These are phyloP conservation scores for Ascochyta clinopodiicola DNA, from an alignment of 2,329 filamentous ascomycete genomes.

Conservation along the genomic window DNA sequence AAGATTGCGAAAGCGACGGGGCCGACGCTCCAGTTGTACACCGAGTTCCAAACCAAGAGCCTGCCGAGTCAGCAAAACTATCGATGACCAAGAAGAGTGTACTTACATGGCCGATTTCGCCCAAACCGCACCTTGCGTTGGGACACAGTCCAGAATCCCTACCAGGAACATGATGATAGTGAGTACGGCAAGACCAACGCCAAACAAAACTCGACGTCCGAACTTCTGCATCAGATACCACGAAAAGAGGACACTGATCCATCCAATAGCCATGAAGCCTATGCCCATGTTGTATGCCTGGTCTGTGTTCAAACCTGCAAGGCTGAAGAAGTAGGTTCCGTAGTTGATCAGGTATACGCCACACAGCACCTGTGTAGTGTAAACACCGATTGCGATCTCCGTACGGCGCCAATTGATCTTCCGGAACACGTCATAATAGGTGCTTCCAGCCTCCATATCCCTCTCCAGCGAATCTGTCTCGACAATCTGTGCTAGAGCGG, in stretches of 20 bases:
- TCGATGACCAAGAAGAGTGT: not conserved
- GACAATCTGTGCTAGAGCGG: slow-evolving; percentile 68
- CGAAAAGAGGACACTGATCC: slow-evolving; percentile 76
- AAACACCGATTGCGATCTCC: slow-evolving; percentile 63
- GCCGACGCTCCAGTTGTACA: slow-evolving; percentile 83
- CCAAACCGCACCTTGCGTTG: slow-evolving; percentile 44
- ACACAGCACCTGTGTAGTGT: slow-evolving; percentile 51
- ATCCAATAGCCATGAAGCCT: slow-evolving; percentile 68
- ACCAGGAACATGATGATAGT: slow-evolving; percentile 75
- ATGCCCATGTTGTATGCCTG: slow-evolving; percentile 51
- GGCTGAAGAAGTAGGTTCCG: slow-evolving; percentile 52
- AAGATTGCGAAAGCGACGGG: slow-evolving; percentile 88
- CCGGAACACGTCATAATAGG: slow-evolving; percentile 67
- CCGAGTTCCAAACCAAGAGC: slow-evolving; percentile 50
- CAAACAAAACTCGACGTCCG: slow-evolving; percentile 75
- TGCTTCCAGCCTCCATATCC: slow-evolving; percentile 18
- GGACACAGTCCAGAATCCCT: slow-evolving; percentile 74
- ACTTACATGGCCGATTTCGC: slow-evolving; percentile 44
- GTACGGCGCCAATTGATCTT: slow-evolving; percentile 78
- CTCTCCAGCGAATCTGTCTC: slow-evolving; percentile 68
- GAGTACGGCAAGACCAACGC: slow-evolving; percentile 61
- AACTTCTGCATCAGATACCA: slow-evolving; percentile 79
- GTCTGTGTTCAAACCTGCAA: slow-evolving; percentile 48
- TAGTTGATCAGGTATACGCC: slow-evolving; percentile 52
- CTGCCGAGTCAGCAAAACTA: slow-evolving; percentile 2